A percentile compares a stretch with the other conserved stretches of the same genome.
Conservation (phyloP, 2,329 filamentous ascomycete genomes). For the Aspergillus jensenii region DNA sequence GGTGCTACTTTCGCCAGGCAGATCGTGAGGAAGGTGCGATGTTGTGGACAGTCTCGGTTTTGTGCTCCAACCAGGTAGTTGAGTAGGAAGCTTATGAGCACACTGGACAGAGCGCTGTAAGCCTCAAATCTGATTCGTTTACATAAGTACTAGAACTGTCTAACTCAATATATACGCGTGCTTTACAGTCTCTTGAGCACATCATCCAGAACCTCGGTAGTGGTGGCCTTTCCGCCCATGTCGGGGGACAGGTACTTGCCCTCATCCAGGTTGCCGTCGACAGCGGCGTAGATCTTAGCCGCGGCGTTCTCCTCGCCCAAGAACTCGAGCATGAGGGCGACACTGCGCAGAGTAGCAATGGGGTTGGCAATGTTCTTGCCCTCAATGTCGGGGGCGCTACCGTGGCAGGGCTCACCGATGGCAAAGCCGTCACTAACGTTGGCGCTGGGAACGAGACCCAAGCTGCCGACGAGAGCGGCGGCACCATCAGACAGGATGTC, state of each 20-base stretch:
- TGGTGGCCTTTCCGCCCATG: slow-evolving; percentile 82
- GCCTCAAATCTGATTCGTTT: not conserved
- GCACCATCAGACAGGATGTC: slow-evolving; percentile 96
- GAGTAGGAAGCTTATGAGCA: too few relatives aligned
- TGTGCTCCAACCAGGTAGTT: too few relatives aligned
- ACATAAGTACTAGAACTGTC: not conserved
- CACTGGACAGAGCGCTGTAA: not conserved
- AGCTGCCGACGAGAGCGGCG: slow-evolving; percentile 84
- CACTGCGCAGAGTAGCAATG: slow-evolving; percentile 87
- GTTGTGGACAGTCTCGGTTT: too few relatives aligned
- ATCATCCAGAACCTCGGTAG: slow-evolving; percentile 82
- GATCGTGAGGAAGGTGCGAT: not conserved
- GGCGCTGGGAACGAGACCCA: slow-evolving; percentile 89
- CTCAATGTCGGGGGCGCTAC: slow-evolving; percentile 92
- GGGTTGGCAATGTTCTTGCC: slow-evolving; percentile 92
- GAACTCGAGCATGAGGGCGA: slow-evolving; percentile 95
- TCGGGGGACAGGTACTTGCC: slow-evolving; percentile 82
- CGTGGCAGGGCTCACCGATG: slow-evolving; percentile 97
- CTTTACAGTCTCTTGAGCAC: slow-evolving; percentile 76
- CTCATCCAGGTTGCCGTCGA: slow-evolving; percentile 86
- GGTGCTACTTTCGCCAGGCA: too few relatives aligned
- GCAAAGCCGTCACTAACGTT: slow-evolving; percentile 94
- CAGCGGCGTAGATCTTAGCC: slow-evolving; percentile 84
- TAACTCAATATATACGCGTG: not conserved
- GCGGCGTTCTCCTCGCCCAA: slow-evolving; percentile 83